phyloP scores from a whole-genome alignment of 495 filamentous ascomycete genomes.

The Penicillium malachiteum region DNA sequence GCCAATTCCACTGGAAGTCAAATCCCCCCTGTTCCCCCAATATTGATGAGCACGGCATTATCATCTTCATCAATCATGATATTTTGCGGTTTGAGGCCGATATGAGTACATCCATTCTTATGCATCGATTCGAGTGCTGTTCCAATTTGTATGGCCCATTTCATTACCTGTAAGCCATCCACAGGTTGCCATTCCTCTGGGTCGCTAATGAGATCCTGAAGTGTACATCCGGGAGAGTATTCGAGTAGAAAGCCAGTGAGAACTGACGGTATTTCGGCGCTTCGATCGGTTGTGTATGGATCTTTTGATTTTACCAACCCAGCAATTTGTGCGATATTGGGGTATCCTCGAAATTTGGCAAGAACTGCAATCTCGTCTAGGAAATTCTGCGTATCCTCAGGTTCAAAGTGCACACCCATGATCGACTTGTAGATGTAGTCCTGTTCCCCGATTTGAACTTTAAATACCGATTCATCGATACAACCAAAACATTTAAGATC shows the following conservation, averaged over 20 bases:
- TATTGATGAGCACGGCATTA: conserved; percentile 32
- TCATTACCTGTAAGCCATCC: conserved; percentile 6
- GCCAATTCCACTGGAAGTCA: no score
- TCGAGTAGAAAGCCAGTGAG: conserved; percentile 21
- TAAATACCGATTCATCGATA: conserved; percentile 15
- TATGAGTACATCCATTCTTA: conserved; percentile 21
- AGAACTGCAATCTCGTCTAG: conserved; percentile 15
- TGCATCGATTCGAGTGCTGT: conserved; percentile 23
- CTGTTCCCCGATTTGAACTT: conserved; percentile 4
- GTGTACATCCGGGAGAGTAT: conserved; percentile 18
- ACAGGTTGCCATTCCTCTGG: not conserved
- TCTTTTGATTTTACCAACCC: conserved; percentile 18
- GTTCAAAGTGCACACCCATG: conserved; percentile 14
- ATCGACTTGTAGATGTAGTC: conserved; percentile 15
- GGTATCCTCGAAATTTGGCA: conserved; percentile 12
- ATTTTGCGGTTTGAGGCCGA: conserved; percentile 37
- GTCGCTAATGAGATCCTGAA: conserved; percentile 8
- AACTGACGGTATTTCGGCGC: conserved; percentile 1
- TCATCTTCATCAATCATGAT: conserved; percentile 25
- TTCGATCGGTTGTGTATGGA: conserved; percentile 14
- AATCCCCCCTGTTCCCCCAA: conserved; percentile 18
- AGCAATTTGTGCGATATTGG: conserved; percentile 17
- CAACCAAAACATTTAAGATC: no score
- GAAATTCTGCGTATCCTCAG: conserved; percentile 12
- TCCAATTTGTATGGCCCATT: conserved; percentile 30